These are phyloP conservation scores for Arabis alpina DNA, from an alignment of 345 rosid species.

Conservation along the genomic window DNA sequence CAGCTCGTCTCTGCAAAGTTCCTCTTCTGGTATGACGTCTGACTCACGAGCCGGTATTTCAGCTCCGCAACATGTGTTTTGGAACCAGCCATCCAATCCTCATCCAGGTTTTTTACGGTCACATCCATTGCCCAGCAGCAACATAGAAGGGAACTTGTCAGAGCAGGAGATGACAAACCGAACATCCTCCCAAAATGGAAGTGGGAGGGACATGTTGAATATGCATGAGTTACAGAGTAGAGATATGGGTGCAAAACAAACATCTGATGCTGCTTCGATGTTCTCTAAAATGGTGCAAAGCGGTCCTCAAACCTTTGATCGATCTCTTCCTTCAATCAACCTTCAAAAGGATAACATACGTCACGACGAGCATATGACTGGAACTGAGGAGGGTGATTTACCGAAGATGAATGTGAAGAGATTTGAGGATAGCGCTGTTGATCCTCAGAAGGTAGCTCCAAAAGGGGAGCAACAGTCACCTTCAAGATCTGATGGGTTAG, in stretches of 20 bases:
- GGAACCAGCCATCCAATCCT: constrained; percentile 47
- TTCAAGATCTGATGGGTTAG: constrained; percentile 46
- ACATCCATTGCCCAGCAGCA: constrained; percentile 44
- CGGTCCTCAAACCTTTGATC: constrained; percentile 67
- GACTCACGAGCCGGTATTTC: constrained; percentile 50
- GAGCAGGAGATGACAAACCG: constrained; percentile 47
- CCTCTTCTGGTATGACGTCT: constrained; percentile 46
- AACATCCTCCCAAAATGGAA: constrained; percentile 46
- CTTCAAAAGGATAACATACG: constrained; percentile 46
- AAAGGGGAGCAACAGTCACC: constrained; percentile 52
- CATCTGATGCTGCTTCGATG: constrained; percentile 41
- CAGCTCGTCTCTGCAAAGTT: constrained; percentile 49
- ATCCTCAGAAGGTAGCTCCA: constrained; percentile 49
- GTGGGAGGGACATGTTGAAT: constrained; percentile 40
- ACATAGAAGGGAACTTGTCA: constrained; percentile 50
- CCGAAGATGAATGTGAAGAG: constrained; percentile 54
- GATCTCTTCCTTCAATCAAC: constrained; percentile 56
- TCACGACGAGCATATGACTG: constrained; percentile 62
- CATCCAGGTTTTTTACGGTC: constrained; percentile 45
- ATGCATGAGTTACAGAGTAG: constrained; percentile 40
- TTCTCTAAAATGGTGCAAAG: constrained; percentile 46
- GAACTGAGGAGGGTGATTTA: constrained; percentile 54
- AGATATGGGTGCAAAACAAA: constrained; percentile 50
- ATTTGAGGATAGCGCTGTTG: constrained; percentile 51
- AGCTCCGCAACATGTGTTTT: constrained; percentile 47